Base-by-base conservation (phyloP, 108 stramenopile genomes). In the Cyclostephanos tholiformis region DNA sequence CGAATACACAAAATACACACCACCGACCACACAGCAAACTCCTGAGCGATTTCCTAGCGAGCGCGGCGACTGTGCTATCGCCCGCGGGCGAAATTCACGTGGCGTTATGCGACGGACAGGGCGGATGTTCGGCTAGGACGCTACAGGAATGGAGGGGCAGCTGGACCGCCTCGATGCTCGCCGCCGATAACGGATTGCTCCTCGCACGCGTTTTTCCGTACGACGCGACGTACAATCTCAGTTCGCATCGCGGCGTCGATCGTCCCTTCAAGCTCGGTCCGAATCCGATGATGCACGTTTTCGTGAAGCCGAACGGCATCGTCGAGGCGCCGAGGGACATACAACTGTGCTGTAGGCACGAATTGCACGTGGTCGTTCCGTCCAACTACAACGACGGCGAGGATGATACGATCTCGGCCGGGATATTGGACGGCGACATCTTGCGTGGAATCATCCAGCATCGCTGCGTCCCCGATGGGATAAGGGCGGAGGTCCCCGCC, bases 321-420 rank as follows among this genome's bases (percentile, higher is more conserved):
- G 73, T 84, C 17, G 11, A 67, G 48, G 83, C 86, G 23, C 76
- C 71, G 27, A 70, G 55, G 63, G 52, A 83, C 11, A 67, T 87
- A 4, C 93, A 94, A 69, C 63, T 94, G 26, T 89, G 89, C 25
- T 94, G 89, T 59, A 84, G 93, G 46, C 90, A 91, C 65, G 93
- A 94, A 59, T 72, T 94, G 26, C 87, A 91, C 56, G 60, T 94
- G n/a, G 35, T 89, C 16, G 71, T 84, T 67, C 69, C 77, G 22
- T n/a, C n/a, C n/a, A 79, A 88, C 14, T 55, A 75, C 6, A 20
- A 48, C 46, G 63, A 74, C 59, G 55, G 20, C 1, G 57, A 66
- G 38, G 58, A 60, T 39, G 43, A 59, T 25, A 69, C 63, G 36
- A 23, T 14, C 11, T 55, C 70, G 17, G 66, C 46, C 11, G 41